These are phyloP conservation scores for Leucoagaricus sp. DNA, from an alignment of 1,284 basidiomycete species.

Conservation along the genomic window DNA sequence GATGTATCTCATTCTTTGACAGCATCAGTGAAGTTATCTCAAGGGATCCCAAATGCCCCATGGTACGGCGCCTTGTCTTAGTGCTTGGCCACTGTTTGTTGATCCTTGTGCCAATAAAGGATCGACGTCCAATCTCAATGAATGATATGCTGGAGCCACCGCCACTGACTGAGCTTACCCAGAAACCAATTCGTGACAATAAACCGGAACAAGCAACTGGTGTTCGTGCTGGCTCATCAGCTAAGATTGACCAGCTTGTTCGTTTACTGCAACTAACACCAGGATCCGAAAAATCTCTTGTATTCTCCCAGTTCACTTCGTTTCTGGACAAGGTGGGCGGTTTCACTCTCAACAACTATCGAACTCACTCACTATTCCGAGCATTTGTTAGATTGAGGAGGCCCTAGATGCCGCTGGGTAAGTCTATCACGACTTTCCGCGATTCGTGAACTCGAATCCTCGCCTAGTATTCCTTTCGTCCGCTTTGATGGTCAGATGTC, in stretches of 20 bases:
- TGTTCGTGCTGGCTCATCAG: conserved; percentile 60
- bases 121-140: conserved; percentile 66
- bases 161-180: conserved; percentile 66
- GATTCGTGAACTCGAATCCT: conserved; percentile 14
- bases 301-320: conserved; percentile 85
- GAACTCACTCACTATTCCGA: too few relatives aligned
- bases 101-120: conserved; percentile 31
- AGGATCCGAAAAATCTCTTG: conserved; percentile 72
- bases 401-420: conserved; percentile 66
- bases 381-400: conserved; percentile 61
- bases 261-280: conserved; percentile 73
- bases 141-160: conserved; percentile 70
- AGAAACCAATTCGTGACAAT: conserved; percentile 45
- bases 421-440: conserved; percentile 20
- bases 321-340: conserved; percentile 73
- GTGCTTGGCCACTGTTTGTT: not conserved
- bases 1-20: conserved; percentile 2
- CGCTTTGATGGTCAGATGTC: conserved; percentile 86
- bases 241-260: conserved; percentile 82
- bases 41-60: conserved; percentile 76
- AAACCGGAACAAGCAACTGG: conserved; percentile 34
- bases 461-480: conserved; percentile 65
- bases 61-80: conserved; percentile 45
- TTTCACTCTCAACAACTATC: not conserved
- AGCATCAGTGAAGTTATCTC: conserved; percentile 71